A percentile compares a stretch with the other conserved stretches of the same genome.
These are phyloP conservation scores for Croton setiger DNA, from an alignment of 441 rosid species.

Conservation along the genomic window DNA sequence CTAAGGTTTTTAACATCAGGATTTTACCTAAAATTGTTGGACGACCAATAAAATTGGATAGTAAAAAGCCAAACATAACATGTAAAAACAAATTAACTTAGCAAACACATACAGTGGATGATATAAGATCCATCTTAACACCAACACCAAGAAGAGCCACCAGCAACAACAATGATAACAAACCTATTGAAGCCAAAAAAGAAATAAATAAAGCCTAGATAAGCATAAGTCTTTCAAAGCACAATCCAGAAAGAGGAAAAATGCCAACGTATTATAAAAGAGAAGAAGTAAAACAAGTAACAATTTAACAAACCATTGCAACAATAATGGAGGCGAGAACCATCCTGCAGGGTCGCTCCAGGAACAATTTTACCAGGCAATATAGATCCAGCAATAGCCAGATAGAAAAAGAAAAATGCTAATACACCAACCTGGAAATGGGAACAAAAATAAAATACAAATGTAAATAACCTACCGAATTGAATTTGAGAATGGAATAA, in stretches of 20 bases:
- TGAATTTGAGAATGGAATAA: not conserved
- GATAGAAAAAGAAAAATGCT: conserved; percentile 50
- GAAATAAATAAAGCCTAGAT: not conserved
- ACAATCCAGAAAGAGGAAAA: not conserved
- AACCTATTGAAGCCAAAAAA: conserved; percentile 40
- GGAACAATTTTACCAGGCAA: conserved; percentile 70
- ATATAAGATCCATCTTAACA: conserved; percentile 49
- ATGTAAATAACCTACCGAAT: not conserved
- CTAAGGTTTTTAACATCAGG: too few species aligned
- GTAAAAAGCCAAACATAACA: too few species aligned
- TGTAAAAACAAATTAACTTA: not conserved
- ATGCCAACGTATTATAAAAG: too few species aligned
- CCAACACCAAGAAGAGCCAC: conserved; percentile 60
- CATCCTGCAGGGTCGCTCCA: conserved; percentile 66
- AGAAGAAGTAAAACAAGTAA: not conserved
- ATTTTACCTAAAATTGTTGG: too few species aligned
- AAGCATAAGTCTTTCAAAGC: not conserved
- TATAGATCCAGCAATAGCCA: conserved; percentile 69
- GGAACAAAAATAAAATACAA: not conserved
- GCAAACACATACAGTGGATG: conserved; percentile 52
- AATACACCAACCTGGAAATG: conserved; percentile 43
- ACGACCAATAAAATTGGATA: too few species aligned
- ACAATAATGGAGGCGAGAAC: conserved; percentile 64
- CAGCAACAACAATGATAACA: conserved; percentile 51
- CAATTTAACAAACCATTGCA: conserved; percentile 56